Evolutionary conservation across 495 filamentous ascomycete species (phyloP).

Genomic region (Evernia prunastri): DNA sequence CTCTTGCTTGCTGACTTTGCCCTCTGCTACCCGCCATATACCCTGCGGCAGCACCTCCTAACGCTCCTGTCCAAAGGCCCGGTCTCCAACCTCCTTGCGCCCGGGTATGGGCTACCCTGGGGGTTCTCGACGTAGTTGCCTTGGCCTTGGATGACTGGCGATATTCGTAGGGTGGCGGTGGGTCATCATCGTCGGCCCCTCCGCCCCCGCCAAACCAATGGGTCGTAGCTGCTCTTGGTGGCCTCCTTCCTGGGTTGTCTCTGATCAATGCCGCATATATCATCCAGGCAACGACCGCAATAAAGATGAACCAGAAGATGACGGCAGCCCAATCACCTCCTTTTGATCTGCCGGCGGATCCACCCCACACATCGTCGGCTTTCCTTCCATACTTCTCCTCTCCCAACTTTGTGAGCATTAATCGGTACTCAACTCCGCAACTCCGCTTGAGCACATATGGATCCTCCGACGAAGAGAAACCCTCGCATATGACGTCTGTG

Average conservation of each 20-base stretch:
- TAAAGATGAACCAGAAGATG: slow-evolving; percentile 47
- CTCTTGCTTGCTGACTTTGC: slow-evolving; percentile 30
- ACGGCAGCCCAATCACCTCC: slow-evolving; percentile 21
- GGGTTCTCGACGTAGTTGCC: slow-evolving; percentile 23
- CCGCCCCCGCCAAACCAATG: slow-evolving; percentile 43
- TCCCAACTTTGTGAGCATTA: slow-evolving; percentile 75
- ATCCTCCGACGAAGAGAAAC: slow-evolving; percentile 69
- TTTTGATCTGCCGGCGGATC: slow-evolving; percentile 15
- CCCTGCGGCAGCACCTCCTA: slow-evolving; percentile 62
- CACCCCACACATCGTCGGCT: slow-evolving; percentile 15
- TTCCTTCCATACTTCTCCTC: slow-evolving; percentile 57
- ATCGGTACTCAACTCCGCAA: slow-evolving; percentile 87
- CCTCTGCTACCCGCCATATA: slow-evolving; percentile 59
- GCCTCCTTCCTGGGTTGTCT: slow-evolving; percentile 9
- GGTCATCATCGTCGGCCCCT: slow-evolving; percentile 45
- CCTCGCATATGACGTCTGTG: slow-evolving; percentile 92
- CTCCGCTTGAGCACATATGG: slow-evolving; percentile 78
- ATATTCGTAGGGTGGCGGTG: slow-evolving; percentile 53
- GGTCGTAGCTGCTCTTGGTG: slow-evolving; percentile 10
- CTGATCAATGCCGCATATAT: slow-evolving; percentile 26
- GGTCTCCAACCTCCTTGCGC: slow-evolving; percentile 61
- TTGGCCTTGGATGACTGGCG: slow-evolving; percentile 55
- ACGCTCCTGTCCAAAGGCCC: slow-evolving; percentile 80
- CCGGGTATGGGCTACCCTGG: slow-evolving; percentile 28
- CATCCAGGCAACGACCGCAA: slow-evolving; percentile 36